Conservation (phyloP, 306 rosid species). For the Cyclanthera cordifolia region DNA sequence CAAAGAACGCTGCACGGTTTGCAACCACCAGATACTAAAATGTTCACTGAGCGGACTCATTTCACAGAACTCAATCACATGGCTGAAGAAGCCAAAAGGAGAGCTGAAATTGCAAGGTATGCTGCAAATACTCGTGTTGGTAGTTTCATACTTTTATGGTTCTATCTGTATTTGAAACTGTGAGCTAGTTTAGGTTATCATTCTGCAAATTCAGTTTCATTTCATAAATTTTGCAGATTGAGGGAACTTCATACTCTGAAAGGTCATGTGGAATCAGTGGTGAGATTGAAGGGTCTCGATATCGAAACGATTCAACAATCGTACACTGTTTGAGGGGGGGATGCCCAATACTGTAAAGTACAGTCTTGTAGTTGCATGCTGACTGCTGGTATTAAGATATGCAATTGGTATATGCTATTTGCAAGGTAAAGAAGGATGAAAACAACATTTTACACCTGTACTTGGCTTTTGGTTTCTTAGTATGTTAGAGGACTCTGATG, state of each 20-base stretch:
- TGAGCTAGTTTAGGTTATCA: neutral
- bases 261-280: slow-evolving; percentile 97
- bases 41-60: slow-evolving; percentile 70
- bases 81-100: slow-evolving; percentile 97
- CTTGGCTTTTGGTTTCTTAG: neutral
- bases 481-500: neutral
- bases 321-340: slow-evolving; percentile 57
- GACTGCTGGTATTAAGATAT: neutral
- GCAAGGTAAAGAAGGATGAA: neutral
- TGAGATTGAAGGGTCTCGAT: slow-evolving; percentile 90
- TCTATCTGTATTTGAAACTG: neutral
- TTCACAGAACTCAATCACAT: slow-evolving; percentile 79
- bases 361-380: neutral
- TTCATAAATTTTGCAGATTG: slow-evolving; percentile 38
- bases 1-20: slow-evolving; percentile 92
- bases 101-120: slow-evolving; percentile 96
- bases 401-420: neutral
- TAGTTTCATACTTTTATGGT: too few species aligned
- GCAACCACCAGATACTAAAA: slow-evolving; percentile 72
- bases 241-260: slow-evolving; percentile 84
- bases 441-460: neutral
- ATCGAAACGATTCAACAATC: slow-evolving; percentile 96
- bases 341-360: slow-evolving; percentile 3
- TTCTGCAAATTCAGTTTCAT: neutral
- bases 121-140: neutral